phyloP scores from a whole-genome alignment of 345 rosid genomes.

The Geranium brycei region DNA sequence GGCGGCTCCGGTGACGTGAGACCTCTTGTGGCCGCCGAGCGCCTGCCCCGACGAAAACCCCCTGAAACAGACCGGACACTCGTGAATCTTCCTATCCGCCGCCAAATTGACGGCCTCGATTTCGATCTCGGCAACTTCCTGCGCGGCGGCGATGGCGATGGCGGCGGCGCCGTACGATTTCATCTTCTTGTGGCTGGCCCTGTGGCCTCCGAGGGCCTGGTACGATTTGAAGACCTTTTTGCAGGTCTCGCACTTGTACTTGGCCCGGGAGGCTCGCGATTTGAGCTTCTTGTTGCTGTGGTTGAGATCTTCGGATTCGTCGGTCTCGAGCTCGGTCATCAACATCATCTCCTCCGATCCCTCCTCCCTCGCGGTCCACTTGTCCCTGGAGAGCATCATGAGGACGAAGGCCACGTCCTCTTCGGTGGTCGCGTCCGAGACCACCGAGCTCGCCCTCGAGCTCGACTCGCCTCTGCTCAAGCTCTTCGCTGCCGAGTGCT shows the following conservation, averaged over 20 bases:
- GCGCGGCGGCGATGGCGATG: neutral
- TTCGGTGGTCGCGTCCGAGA: constrained; percentile 65
- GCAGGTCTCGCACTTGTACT: constrained; percentile 75
- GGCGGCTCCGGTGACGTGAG: constrained; percentile 43
- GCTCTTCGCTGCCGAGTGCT: neutral
- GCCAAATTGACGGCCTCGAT: constrained; percentile 8
- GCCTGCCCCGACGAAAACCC: constrained; percentile 93
- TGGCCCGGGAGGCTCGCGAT: constrained; percentile 26
- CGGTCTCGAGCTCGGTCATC: constrained; percentile 20
- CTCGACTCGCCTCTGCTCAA: neutral
- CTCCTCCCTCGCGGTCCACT: constrained; percentile 33
- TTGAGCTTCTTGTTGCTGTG: constrained; percentile 20
- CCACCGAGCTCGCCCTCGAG: constrained; percentile 52
- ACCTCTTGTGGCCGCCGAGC: constrained; percentile 90
- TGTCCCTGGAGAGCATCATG: constrained; percentile 80
- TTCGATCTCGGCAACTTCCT: neutral
- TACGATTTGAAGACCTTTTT: constrained; percentile 68
- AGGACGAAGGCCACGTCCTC: constrained; percentile 91
- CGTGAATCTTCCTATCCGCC: constrained; percentile 38
- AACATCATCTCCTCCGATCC: neutral
- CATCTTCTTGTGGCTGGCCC: constrained; percentile 69
- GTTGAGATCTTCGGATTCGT: constrained; percentile 28
- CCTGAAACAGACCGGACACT: constrained; percentile 74
- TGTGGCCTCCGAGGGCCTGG: constrained; percentile 86
- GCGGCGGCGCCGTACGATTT: constrained; percentile 5